Percentiles rank a stretch among this genome's conserved stretches.
These are phyloP conservation scores for Vanrija humicola DNA, from an alignment of 1,284 basidiomycete species.

Conservation along the genomic window DNA sequence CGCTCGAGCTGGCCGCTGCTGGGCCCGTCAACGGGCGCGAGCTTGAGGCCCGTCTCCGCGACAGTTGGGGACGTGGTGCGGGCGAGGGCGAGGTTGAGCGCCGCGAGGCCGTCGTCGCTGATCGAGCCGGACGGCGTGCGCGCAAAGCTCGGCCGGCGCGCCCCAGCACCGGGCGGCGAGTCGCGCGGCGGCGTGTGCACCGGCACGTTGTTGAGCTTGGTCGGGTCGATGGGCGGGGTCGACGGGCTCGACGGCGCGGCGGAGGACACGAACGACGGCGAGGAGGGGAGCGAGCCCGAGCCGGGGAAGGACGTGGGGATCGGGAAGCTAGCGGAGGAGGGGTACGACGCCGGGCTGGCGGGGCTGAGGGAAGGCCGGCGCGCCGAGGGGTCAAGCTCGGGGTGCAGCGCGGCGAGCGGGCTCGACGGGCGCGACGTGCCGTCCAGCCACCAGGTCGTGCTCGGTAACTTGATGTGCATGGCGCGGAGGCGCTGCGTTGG, in stretches of 20 bases:
- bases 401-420: too few species aligned
- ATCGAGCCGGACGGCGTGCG: slow-evolving; percentile 17
- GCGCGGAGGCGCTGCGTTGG: too few species aligned
- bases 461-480: too few species aligned
- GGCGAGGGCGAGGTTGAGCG: slow-evolving; percentile 8
- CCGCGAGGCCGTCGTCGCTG: slow-evolving; percentile 22
- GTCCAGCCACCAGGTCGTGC: too few species aligned
- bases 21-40: slow-evolving; percentile 17
- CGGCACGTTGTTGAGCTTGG: slow-evolving; percentile 23
- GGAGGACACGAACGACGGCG: not conserved
- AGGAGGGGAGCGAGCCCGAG: too few species aligned
- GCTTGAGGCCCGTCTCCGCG: slow-evolving; percentile 32
- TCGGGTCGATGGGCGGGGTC: slow-evolving; percentile 36
- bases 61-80: slow-evolving; percentile 31
- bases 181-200: slow-evolving; percentile 23
- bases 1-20: slow-evolving; percentile 33
- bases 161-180: slow-evolving; percentile 16
- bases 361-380: too few species aligned
- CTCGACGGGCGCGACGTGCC: too few species aligned
- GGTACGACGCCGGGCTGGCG: too few species aligned
- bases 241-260: slow-evolving; percentile 3
- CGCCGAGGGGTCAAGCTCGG: too few species aligned
- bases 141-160: not conserved
- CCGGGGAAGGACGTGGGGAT: too few species aligned
- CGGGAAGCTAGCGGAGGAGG: too few species aligned